phyloP scores from a whole-genome alignment of 176 grass and related monocot genomes.

The Hordeum vulgare region DNA sequence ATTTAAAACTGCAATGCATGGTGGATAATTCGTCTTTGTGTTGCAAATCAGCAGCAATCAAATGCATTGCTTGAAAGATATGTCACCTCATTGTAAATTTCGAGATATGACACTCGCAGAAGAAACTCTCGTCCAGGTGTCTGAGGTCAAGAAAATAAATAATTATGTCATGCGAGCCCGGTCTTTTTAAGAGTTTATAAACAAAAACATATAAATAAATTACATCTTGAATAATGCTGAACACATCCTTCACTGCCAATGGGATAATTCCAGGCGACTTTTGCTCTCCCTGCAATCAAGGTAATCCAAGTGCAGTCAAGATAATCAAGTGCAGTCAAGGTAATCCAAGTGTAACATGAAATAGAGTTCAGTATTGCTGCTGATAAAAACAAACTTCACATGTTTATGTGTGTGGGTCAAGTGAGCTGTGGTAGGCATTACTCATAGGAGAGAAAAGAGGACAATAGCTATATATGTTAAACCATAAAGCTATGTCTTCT shows the following conservation, averaged over 20 bases:
- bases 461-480: constrained; percentile 14
- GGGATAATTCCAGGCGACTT: constrained; percentile 99
- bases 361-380: neutral
- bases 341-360: constrained; percentile 1
- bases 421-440: neutral
- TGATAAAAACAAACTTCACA: neutral
- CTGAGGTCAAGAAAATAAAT: constrained; percentile 43
- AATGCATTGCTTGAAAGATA: constrained; percentile 18
- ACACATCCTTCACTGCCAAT: constrained; percentile 95
- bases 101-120: constrained; percentile 97
- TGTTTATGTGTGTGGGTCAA: neutral
- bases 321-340: constrained; percentile 37
- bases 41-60: constrained; percentile 11
- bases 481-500: neutral
- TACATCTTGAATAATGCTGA: constrained; percentile 99
- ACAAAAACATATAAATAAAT: constrained; percentile 17
- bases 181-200: neutral
- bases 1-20: neutral
- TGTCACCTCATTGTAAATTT: constrained; percentile 99
- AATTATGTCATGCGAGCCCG: constrained; percentile 20
- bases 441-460: neutral
- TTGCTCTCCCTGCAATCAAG: constrained; percentile 73
- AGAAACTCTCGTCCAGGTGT: constrained; percentile 98
- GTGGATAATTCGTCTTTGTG: neutral
- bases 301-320: constrained; percentile 7